Evolutionary conservation across 306 rosid species (phyloP).

Genomic region (Amphicarpaea edgeworthii): DNA sequence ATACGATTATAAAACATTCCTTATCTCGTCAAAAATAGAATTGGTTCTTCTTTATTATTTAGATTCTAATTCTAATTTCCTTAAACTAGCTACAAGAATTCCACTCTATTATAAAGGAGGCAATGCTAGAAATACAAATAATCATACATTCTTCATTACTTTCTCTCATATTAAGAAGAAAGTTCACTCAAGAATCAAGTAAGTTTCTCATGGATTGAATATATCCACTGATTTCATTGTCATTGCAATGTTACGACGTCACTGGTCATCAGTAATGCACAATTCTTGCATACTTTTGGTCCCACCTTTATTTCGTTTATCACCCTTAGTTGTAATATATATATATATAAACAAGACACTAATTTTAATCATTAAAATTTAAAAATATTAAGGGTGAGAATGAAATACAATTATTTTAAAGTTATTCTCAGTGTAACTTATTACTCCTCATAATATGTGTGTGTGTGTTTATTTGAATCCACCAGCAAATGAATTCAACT

Average conservation of each 20-base stretch:
- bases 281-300: not conserved
- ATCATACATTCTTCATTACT: not conserved
- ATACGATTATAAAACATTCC: not conserved
- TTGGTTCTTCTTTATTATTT: not conserved
- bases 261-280: not conserved
- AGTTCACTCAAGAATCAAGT: not conserved
- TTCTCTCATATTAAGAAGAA: not conserved
- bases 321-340: not conserved
- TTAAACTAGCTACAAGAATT: not conserved
- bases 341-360: too few species aligned
- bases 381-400: too few species aligned
- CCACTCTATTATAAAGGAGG: not conserved
- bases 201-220: conserved; percentile 2
- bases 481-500: too few species aligned
- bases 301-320: not conserved
- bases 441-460: too few species aligned
- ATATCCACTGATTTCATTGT: not conserved
- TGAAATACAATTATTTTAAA: too few species aligned
- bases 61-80: not conserved
- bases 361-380: too few species aligned
- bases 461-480: too few species aligned
- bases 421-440: too few species aligned
- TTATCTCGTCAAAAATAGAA: not conserved
- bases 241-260: not conserved
- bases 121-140: not conserved